phyloP scores from a whole-genome alignment of 2,329 filamentous ascomycete species.

The Venturia effusa region DNA sequence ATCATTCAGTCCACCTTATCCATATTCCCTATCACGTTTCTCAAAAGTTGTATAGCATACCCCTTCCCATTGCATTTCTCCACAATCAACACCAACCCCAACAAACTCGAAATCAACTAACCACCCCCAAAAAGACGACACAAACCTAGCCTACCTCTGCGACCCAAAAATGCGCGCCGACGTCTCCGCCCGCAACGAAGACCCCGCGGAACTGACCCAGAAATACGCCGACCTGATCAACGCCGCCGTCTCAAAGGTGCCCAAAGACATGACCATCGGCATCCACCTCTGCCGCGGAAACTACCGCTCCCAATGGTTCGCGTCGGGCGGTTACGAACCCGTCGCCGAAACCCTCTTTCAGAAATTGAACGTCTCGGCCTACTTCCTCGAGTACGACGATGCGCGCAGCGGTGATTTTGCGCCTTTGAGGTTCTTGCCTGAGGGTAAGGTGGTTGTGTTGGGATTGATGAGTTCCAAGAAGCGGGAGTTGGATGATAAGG shows the following conservation, averaged over 20 bases:
- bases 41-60: background rate
- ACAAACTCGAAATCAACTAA: background rate
- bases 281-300: slow-evolving; percentile 59
- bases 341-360: slow-evolving; percentile 33
- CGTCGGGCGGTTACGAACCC: slow-evolving; percentile 36
- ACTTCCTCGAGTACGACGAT: slow-evolving; percentile 36
- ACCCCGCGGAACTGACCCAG: slow-evolving; percentile 41
- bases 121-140: slow-evolving; percentile 25
- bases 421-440: slow-evolving; percentile 33
- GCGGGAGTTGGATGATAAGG: slow-evolving; percentile 33
- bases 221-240: slow-evolving; percentile 67
- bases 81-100: background rate
- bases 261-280: slow-evolving; percentile 62
- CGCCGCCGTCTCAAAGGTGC: slow-evolving; percentile 51
- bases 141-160: slow-evolving; percentile 33
- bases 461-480: slow-evolving; percentile 38
- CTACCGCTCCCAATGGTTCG: slow-evolving; percentile 39
- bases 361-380: slow-evolving; percentile 29
- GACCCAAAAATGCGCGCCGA: slow-evolving; percentile 23
- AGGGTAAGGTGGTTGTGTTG: slow-evolving; percentile 36
- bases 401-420: slow-evolving; percentile 37
- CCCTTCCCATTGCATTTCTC: too few species aligned
- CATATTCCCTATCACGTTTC: background rate
- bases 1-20: slow-evolving; percentile 42
- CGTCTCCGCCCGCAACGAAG: slow-evolving; percentile 54